phyloP scores from a whole-genome alignment of 2,329 filamentous ascomycete genomes.

The Claviceps sp. region DNA sequence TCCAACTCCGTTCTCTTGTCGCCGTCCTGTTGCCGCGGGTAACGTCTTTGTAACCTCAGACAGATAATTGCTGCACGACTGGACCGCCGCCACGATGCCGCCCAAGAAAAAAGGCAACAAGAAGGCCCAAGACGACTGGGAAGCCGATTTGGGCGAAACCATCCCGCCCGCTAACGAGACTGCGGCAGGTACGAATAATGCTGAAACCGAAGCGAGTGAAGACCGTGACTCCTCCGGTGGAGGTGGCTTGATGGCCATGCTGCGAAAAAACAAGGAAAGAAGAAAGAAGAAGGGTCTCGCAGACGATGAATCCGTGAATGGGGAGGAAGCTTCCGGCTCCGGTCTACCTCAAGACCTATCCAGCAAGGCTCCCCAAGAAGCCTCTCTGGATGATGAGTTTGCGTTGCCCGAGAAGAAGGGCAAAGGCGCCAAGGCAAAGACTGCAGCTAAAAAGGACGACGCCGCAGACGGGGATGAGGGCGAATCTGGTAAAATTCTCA shows the following conservation, averaged over 20 bases:
- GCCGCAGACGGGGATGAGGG: constrained; percentile 39
- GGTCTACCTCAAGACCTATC: constrained; percentile 24
- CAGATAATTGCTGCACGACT: neutral
- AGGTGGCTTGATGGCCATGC: constrained; percentile 65
- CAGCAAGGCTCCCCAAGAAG: constrained; percentile 67
- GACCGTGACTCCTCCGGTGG: constrained; percentile 43
- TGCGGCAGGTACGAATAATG: constrained; percentile 26
- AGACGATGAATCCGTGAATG: constrained; percentile 58
- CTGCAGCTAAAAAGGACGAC: constrained; percentile 28
- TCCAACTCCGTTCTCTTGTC: neutral
- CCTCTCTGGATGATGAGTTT: constrained; percentile 74
- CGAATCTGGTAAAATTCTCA: constrained; percentile 59
- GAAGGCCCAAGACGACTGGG: constrained; percentile 82
- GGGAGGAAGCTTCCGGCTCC: constrained; percentile 34
- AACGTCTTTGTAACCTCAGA: neutral
- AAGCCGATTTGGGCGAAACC: constrained; percentile 76
- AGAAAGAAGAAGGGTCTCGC: constrained; percentile 75
- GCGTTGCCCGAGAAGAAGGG: constrained; percentile 65
- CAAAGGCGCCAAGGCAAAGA: constrained; percentile 42
- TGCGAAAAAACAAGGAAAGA: constrained; percentile 73
- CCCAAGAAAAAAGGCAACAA: constrained; percentile 90
- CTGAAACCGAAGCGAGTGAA: constrained; percentile 33
- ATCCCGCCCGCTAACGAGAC: constrained; percentile 44
- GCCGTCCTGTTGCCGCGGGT: neutral
- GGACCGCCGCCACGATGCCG: constrained; percentile 48